phyloP scores from a whole-genome alignment of 306 rosid species.

The Quercus rubra region DNA sequence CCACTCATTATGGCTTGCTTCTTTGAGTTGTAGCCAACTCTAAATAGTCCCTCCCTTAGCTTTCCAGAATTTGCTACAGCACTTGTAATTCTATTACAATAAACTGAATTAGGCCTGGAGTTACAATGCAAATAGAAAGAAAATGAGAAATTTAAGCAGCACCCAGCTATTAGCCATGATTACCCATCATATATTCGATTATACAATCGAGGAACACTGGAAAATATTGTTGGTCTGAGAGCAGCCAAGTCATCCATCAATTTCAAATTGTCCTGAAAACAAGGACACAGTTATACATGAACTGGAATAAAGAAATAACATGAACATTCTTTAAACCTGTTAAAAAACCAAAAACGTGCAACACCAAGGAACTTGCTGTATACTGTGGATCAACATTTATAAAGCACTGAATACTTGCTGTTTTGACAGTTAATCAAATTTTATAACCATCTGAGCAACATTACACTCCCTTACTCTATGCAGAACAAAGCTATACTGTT shows the following conservation, averaged over 20 bases:
- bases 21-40: slow-evolving; percentile 92
- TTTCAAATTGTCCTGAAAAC: slow-evolving; percentile 81
- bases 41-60: slow-evolving; percentile 80
- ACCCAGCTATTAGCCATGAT: not conserved
- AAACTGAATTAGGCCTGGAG: slow-evolving; percentile 7
- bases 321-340: not conserved
- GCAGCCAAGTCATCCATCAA: slow-evolving; percentile 85
- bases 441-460: not conserved
- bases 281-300: slow-evolving; percentile 12
- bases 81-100: slow-evolving; percentile 51
- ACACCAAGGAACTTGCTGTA: not conserved
- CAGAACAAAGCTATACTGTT: not conserved
- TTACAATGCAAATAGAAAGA: not conserved
- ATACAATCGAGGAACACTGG: slow-evolving; percentile 96
- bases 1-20: slow-evolving; percentile 79
- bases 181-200: slow-evolving; percentile 98
- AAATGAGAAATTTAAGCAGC: slow-evolving; percentile 19
- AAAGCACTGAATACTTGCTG: not conserved
- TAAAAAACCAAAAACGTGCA: not conserved
- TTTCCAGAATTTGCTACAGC: slow-evolving; percentile 91
- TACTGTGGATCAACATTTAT: not conserved
- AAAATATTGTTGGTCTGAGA: slow-evolving; percentile 85
- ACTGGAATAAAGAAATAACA: slow-evolving; percentile 13
- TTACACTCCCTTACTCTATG: not conserved
- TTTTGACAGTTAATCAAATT: not conserved